Evolutionary conservation across 1,284 basidiomycete species (phyloP).

Genomic region (Fomitopsis betulina): DNA sequence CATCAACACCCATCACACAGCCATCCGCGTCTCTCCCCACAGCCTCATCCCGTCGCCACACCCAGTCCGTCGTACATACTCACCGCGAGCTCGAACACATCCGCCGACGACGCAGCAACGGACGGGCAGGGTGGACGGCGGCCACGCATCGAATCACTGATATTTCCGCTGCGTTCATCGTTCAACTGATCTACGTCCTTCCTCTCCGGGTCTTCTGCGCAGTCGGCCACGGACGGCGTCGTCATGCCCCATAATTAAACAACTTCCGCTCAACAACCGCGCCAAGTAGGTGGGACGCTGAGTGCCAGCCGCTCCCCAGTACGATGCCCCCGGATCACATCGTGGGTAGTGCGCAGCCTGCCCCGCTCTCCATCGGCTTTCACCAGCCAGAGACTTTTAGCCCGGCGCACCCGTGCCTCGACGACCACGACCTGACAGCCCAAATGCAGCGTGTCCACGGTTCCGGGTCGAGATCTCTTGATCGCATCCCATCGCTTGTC

Average conservation of each 20-base stretch:
- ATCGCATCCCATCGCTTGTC: background rate
- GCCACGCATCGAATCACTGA: background rate
- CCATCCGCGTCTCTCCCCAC: conserved; percentile 1
- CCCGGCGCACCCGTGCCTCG: background rate
- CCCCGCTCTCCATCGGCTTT: background rate
- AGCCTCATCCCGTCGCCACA: too few species aligned
- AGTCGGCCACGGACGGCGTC: background rate
- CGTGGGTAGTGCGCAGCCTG: background rate
- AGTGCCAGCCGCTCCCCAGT: background rate
- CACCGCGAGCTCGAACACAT: too few species aligned
- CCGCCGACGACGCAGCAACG: background rate
- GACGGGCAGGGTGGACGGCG: background rate
- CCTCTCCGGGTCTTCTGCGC: background rate
- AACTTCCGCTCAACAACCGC: background rate
- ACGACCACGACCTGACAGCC: background rate
- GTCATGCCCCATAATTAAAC: background rate
- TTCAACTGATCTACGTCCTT: background rate
- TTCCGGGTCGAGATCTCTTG: background rate
- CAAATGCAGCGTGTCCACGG: background rate
- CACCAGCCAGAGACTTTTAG: background rate
- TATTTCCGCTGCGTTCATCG: background rate
- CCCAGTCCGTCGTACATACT: too few species aligned
- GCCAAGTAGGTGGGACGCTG: background rate
- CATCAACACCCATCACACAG: conserved; percentile 1
- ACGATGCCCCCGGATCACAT: background rate